A percentile compares a stretch with the other conserved stretches of the same genome.
phyloP scores from a whole-genome alignment of 768 basidiomycete genomes.

The Suillus clintonianus region DNA sequence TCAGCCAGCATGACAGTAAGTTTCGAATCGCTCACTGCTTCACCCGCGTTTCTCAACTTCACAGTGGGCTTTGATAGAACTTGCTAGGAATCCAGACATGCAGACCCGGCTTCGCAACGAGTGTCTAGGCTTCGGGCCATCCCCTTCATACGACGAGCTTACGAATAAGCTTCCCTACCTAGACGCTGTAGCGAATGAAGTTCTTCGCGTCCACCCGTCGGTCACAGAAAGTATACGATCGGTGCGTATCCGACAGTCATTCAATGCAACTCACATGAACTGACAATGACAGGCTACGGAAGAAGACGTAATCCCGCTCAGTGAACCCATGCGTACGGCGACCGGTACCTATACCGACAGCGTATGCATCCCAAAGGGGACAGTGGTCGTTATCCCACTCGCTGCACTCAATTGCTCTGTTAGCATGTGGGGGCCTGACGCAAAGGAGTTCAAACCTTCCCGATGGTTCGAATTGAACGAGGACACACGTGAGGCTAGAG shows the following conservation, averaged over 20 bases:
- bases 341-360: conserved; percentile 29
- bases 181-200: conserved; percentile 43
- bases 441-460: conserved; percentile 43
- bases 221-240: conserved; percentile 31
- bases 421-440: conserved; percentile 47
- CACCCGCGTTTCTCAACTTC: neutral
- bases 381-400: conserved; percentile 39
- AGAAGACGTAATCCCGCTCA: conserved; percentile 43
- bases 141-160: conserved; percentile 43
- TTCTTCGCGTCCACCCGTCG: conserved; percentile 39
- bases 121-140: conserved; percentile 22
- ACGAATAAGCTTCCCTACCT: conserved; percentile 39
- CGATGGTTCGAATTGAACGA: conserved; percentile 41
- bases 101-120: conserved; percentile 31
- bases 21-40: neutral
- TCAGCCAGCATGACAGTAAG: conserved; percentile 13
- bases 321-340: conserved; percentile 28
- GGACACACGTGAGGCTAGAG: conserved; percentile 15
- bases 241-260: conserved; percentile 21
- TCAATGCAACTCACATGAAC: neutral
- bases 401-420: conserved; percentile 40
- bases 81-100: conserved; percentile 24
- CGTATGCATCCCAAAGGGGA: conserved; percentile 41
- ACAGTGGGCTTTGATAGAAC: conserved; percentile 39
- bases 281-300: conserved; percentile 29